phyloP scores from a whole-genome alignment of 129 eudicot genomes.

The Flaveria sonorensis region DNA sequence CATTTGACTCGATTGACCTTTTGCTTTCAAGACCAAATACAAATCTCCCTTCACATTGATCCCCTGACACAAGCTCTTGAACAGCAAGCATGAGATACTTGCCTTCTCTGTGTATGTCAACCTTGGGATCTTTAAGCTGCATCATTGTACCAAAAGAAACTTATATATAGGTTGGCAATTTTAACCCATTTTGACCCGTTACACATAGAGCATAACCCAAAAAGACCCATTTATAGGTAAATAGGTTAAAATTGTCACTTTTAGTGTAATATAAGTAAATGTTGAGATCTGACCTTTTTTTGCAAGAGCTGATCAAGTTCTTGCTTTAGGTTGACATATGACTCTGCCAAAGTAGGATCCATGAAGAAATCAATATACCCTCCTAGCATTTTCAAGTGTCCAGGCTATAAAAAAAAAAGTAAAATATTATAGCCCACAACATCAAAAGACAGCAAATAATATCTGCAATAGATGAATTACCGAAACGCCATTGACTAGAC shows the following conservation, averaged over 20 bases:
- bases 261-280: slow-evolving; percentile 14
- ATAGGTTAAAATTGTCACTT: neutral
- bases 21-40: slow-evolving; percentile 89
- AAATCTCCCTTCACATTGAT: slow-evolving; percentile 91
- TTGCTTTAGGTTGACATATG: slow-evolving; percentile 76
- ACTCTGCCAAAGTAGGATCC: slow-evolving; percentile 85
- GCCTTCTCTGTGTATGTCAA: slow-evolving; percentile 87
- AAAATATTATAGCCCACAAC: slow-evolving; percentile 9
- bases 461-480: slow-evolving; percentile 42
- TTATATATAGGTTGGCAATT: slow-evolving; percentile 3
- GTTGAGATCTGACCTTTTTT: slow-evolving; percentile 57
- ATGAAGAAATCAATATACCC: slow-evolving; percentile 93
- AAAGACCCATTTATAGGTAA: neutral
- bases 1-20: slow-evolving; percentile 51
- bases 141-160: no score
- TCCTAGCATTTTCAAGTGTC: slow-evolving; percentile 86
- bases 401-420: slow-evolving; percentile 49
- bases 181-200: neutral
- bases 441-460: neutral
- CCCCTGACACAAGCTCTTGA: slow-evolving; percentile 87
- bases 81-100: slow-evolving; percentile 93
- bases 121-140: slow-evolving; percentile 80
- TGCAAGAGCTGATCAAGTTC: slow-evolving; percentile 81
- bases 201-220: neutral
- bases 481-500: slow-evolving; percentile 60